These are phyloP conservation scores for Ashbya aceris DNA, from an alignment of 1,139 yeast species.

Conservation along the genomic window DNA sequence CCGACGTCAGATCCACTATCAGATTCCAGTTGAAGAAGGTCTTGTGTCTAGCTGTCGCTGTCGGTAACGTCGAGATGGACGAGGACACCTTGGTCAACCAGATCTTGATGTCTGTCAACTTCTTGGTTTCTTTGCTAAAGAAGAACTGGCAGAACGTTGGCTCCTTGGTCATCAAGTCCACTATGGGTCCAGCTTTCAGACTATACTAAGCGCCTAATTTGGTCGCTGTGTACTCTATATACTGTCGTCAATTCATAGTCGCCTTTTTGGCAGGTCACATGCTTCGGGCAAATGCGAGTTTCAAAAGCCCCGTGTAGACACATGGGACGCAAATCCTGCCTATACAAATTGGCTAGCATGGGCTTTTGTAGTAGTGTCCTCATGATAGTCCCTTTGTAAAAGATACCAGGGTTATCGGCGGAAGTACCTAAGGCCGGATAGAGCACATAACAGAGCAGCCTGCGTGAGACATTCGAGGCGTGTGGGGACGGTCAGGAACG, in stretches of 20 bases:
- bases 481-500: too few species aligned
- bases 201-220: constrained; percentile 57
- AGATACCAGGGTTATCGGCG: too few species aligned
- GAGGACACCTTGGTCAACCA: constrained; percentile 95
- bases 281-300: too few species aligned
- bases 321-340: too few species aligned
- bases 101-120: constrained; percentile 98
- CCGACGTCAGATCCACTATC: constrained; percentile 98
- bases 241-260: neutral
- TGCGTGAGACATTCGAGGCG: too few species aligned
- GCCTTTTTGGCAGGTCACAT: neutral
- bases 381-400: too few species aligned
- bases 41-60: constrained; percentile 85
- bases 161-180: constrained; percentile 95
- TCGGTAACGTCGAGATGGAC: constrained; percentile 99
- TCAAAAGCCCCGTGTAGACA: too few species aligned
- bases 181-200: constrained; percentile 99
- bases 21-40: constrained; percentile 99
- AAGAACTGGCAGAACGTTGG: constrained; percentile 99
- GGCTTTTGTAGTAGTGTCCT: too few species aligned
- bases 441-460: too few species aligned
- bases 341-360: too few species aligned
- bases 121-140: constrained; percentile 98
- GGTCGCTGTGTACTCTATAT: constrained; percentile 4
- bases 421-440: too few species aligned